Evolutionary conservation across 495 filamentous ascomycete species (phyloP).

Genomic region (Penicillium parvum): DNA sequence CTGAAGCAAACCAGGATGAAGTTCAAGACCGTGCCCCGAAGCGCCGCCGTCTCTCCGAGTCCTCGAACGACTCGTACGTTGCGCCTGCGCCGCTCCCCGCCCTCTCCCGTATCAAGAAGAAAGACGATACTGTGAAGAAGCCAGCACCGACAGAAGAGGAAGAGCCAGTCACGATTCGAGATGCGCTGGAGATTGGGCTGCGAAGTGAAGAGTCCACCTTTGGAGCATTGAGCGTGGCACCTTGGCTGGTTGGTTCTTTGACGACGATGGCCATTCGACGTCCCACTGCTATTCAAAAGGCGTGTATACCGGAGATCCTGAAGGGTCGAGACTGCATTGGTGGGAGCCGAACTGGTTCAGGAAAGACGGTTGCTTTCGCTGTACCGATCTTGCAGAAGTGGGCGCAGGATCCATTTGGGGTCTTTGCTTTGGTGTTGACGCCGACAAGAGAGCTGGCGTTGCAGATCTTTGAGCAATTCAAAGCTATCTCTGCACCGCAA

Average conservation of each 20-base stretch:
- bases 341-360: slow-evolving; percentile 91
- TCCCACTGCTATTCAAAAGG: slow-evolving; percentile 88
- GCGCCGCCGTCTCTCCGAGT: slow-evolving; percentile 41
- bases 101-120: slow-evolving; percentile 45
- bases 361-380: slow-evolving; percentile 96
- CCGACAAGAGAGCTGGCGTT: slow-evolving; percentile 91
- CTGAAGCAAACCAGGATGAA: slow-evolving; percentile 20
- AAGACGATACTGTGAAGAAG: slow-evolving; percentile 24
- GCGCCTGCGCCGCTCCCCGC: slow-evolving; percentile 40
- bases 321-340: slow-evolving; percentile 91
- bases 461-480: slow-evolving; percentile 93
- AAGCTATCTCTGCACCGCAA: slow-evolving; percentile 81
- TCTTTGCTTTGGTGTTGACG: slow-evolving; percentile 85
- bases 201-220: slow-evolving; percentile 58
- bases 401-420: slow-evolving; percentile 86
- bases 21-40: slow-evolving; percentile 35
- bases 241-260: slow-evolving; percentile 87
- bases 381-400: slow-evolving; percentile 90
- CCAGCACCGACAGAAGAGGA: slow-evolving; percentile 20
- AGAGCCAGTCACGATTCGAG: slow-evolving; percentile 37
- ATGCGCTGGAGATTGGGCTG: slow-evolving; percentile 43
- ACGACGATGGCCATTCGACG: slow-evolving; percentile 80
- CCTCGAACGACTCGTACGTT: slow-evolving; percentile 36
- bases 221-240: slow-evolving; percentile 65
- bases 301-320: slow-evolving; percentile 85